Base-by-base conservation (phyloP, 140 eudicot species). In the Erigeron philadelphicus region DNA sequence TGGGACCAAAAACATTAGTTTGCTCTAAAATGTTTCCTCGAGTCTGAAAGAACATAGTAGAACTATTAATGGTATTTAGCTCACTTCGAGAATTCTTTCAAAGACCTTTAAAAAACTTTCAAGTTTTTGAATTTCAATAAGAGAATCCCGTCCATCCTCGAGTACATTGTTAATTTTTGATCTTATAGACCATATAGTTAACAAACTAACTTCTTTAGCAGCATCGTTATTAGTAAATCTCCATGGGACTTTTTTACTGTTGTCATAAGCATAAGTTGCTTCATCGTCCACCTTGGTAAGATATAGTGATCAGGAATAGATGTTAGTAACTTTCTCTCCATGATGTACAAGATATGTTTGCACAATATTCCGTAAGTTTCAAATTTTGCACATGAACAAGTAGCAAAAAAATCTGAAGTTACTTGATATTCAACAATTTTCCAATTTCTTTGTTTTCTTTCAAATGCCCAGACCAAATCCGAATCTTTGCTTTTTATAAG, bases 201-300 rank as follows among this genome's bases (percentile, higher is more conserved):
- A 55, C 38, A 55, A 55, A 18, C 3, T 55, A 55, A 55, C 61
- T 55, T 55, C 10, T 55, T 55, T 4, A 2, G 61, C 2, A 18
- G 1, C 61, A 55, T 55, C 61, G 17, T 11, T 8, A 55, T 18
- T 55, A 0, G 4, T 17, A 31, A 3, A 31, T 31, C 38, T 31
- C 11, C 35, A 17, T 55, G 0, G 3, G 3, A 7, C 19, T 18
- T 18, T 40, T 5, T 6, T 18, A 18, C 10, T 1, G 38, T 31
- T 31, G 4, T 1, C 38, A 55, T 0, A 2, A 0, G 18, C 17
- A 11, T 47, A 7, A 9, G 3, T 47, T 55, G 61, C 38, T 18
- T 55, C 38, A 55, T 17, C 61, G 61, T 55, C 35, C 61, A 18
- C 35, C 61, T 55, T 55, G 35, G 61, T 55, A 55, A 55, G 1